phyloP scores from a whole-genome alignment of 306 rosid genomes.

The Cucurbita argyrosperma region DNA sequence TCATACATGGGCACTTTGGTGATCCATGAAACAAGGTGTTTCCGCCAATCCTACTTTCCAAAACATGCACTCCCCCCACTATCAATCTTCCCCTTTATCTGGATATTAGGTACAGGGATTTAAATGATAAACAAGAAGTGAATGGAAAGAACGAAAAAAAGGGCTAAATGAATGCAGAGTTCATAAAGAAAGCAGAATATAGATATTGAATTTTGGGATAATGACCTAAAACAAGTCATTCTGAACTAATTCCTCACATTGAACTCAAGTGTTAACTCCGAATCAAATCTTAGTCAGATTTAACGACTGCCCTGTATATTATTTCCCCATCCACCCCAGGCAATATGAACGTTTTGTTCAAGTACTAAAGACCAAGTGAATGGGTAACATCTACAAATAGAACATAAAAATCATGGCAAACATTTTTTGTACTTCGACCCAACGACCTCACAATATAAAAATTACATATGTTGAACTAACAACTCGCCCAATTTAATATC shows the following conservation, averaged over 20 bases:
- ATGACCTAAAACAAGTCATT: background rate
- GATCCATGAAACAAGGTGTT: background rate
- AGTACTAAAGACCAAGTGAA: background rate
- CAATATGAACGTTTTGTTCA: background rate
- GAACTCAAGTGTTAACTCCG: background rate
- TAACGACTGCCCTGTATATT: background rate
- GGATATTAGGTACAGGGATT: background rate
- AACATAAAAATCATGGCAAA: background rate
- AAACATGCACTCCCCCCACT: background rate
- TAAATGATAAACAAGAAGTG: background rate
- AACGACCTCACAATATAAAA: background rate
- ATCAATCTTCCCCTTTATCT: background rate
- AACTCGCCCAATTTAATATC: background rate
- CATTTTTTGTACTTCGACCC: background rate
- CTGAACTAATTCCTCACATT: background rate
- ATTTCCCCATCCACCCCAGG: background rate
- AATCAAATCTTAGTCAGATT: background rate
- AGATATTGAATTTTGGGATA: background rate
- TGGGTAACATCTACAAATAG: background rate
- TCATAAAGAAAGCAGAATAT: background rate
- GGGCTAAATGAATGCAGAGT: background rate
- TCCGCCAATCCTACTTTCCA: background rate
- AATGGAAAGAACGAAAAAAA: background rate
- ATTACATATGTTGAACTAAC: background rate
- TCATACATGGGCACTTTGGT: background rate